Base-by-base conservation (phyloP, 768 basidiomycete genomes). In the Gloeostereum incarnatum region DNA sequence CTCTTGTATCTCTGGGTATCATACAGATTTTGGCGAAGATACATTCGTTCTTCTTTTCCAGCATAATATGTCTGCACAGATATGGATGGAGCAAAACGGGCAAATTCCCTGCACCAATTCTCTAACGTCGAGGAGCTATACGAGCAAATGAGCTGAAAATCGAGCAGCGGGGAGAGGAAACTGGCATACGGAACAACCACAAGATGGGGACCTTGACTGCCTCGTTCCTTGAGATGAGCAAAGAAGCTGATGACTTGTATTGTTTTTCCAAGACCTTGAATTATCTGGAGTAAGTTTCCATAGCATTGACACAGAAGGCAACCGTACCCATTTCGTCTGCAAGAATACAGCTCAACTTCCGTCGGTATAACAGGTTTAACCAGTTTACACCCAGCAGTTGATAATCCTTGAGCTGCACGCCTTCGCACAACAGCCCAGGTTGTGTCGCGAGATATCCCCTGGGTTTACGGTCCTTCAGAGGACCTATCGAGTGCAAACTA, bases 221-320 rank as follows among this genome's bases (percentile, higher is more conserved):
- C 85, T 35, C 65, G 71, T 49, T 90, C 86, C 54, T 86, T 88
- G 36, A 98, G 68, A 49, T 86, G 72, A 3, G 93, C 87, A 44
- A 98, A 75, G 65, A 99, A 96, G 39, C 92, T 86, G 56, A 99
- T 99, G 39, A 99, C 96, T 62, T 99, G 96, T 26, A 94, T 86
- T 2, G 96, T 99, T 69, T 99, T 99, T 19, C 96, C 96, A 46
- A 99, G 79, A 52, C 94, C 94, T 96, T 33, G 19, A 39, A 38
- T 14, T 42, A 23, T 23, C 13, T 39, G n/a, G n/a, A n/a, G 17
- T 21, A 42, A 50, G 21, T 47, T 39, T 25, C 9, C 39, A 41
- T 23, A 16, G 39, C 23, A 40, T 40, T 18, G 23, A 36, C 26
- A 33, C 37, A 30, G 19, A 45, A 37, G 35, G 39, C 18, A 29